Percentiles rank a stretch among this genome's conserved stretches.
These are phyloP conservation scores for Blastobotrys aristatus DNA, from an alignment of 1,139 yeast species.

Conservation along the genomic window DNA sequence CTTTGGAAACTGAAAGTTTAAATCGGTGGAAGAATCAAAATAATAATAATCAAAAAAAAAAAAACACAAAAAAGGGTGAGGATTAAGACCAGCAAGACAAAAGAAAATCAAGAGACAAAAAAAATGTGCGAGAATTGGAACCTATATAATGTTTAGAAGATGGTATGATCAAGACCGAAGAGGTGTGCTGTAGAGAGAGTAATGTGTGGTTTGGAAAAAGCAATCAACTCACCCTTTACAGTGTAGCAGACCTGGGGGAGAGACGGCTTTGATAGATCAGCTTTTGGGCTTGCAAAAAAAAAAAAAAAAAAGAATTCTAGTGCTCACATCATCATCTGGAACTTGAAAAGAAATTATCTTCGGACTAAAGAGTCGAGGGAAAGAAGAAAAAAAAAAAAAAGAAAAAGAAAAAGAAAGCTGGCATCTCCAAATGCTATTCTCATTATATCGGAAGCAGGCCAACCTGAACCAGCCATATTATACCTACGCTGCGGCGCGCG, in stretches of 20 bases:
- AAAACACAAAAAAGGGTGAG: background rate
- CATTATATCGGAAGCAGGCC: too few species aligned
- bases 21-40: background rate
- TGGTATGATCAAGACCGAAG: background rate
- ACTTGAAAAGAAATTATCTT: background rate
- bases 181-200: too few species aligned
- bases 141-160: slow-evolving; percentile 3
- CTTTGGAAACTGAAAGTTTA: background rate
- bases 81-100: background rate
- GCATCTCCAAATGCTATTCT: too few species aligned
- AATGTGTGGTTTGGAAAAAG: too few species aligned
- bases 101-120: background rate
- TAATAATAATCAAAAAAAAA: background rate
- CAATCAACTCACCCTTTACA: too few species aligned
- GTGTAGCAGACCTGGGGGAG: background rate
- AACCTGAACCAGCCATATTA: too few species aligned
- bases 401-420: too few species aligned
- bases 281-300: background rate
- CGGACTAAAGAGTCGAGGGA: too few species aligned
- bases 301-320: too few species aligned
- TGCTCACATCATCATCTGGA: too few species aligned
- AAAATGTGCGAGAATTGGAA: slow-evolving; percentile 2
- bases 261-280: background rate
- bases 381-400: too few species aligned
- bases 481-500: too few species aligned